A percentile compares a stretch with the other conserved stretches of the same genome.
Conservation (phyloP, 352 stramenopile species). For the Paralagenidium karlingii region DNA sequence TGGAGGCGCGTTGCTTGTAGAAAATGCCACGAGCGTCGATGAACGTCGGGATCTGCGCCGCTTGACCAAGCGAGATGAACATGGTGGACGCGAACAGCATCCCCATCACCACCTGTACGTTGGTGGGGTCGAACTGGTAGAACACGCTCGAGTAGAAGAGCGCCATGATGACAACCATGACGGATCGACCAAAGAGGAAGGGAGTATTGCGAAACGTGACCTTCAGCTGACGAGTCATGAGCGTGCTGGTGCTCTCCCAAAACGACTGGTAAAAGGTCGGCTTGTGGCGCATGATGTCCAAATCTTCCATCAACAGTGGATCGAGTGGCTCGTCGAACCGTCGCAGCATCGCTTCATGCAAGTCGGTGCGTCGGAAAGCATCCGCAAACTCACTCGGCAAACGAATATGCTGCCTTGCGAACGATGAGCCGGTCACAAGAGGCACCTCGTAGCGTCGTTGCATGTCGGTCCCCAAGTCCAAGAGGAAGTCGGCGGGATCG, state of each 20-base stretch:
- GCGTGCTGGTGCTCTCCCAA: slow-evolving; percentile 8
- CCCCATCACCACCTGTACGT: slow-evolving; percentile 43
- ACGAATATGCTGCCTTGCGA: neutral
- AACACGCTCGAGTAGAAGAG: slow-evolving; percentile 33
- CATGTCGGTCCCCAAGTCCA: slow-evolving; percentile 27
- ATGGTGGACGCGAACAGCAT: slow-evolving; percentile 64
- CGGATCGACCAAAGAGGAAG: slow-evolving; percentile 12
- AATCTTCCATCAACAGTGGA: slow-evolving; percentile 17
- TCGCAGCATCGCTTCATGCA: slow-evolving; percentile 1
- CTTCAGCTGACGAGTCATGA: slow-evolving; percentile 48
- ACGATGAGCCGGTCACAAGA: neutral
- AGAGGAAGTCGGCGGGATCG: slow-evolving; percentile 26
- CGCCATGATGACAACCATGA: slow-evolving; percentile 31
- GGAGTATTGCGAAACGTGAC: slow-evolving; percentile 37
- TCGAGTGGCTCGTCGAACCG: slow-evolving; percentile 5
- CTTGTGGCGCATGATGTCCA: slow-evolving; percentile 60
- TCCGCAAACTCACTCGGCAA: slow-evolving; percentile 9
- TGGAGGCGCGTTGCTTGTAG: slow-evolving; percentile 66
- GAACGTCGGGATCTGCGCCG: slow-evolving; percentile 60
- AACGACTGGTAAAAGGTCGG: slow-evolving; percentile 21
- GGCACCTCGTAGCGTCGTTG: slow-evolving; percentile 25
- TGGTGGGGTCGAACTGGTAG: slow-evolving; percentile 23
- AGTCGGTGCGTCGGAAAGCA: slow-evolving; percentile 4
- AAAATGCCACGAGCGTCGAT: slow-evolving; percentile 48
- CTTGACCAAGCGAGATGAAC: slow-evolving; percentile 62